Percentiles rank a stretch among this genome's conserved stretches.
Evolutionary conservation across 768 basidiomycete genomes (phyloP).

Genomic region (Mycena capillaripes): DNA sequence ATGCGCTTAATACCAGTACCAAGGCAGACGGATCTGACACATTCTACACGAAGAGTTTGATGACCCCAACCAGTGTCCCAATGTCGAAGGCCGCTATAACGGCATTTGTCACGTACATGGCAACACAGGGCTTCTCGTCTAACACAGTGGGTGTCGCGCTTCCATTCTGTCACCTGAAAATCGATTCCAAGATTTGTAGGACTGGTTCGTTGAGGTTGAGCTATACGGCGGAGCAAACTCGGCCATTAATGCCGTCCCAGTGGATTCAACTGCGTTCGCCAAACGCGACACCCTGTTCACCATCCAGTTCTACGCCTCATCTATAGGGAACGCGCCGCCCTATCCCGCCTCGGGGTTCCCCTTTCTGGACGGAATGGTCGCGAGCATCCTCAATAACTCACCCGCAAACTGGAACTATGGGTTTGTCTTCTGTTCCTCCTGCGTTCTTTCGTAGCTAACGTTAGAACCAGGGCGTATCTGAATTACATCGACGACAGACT

Average conservation of each 20-base stretch:
- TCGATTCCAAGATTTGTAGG: constrained; percentile 1
- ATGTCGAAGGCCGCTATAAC: constrained; percentile 48
- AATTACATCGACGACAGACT: constrained; percentile 56
- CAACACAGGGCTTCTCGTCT: constrained; percentile 53
- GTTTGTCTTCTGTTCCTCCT: constrained; percentile 32
- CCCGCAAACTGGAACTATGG: constrained; percentile 56
- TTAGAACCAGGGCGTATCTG: constrained; percentile 53
- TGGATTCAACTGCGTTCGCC: constrained; percentile 49
- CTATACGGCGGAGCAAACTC: constrained; percentile 50
- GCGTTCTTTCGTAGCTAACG: neutral
- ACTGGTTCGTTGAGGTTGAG: constrained; percentile 48
- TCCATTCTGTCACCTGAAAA: neutral
- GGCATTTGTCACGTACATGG: constrained; percentile 56
- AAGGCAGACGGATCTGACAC: constrained; percentile 52
- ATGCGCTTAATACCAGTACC: constrained; percentile 45
- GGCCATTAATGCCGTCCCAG: constrained; percentile 46
- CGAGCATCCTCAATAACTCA: constrained; percentile 50
- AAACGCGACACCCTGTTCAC: constrained; percentile 50
- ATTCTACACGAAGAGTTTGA: constrained; percentile 59
- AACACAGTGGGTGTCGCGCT: constrained; percentile 34
- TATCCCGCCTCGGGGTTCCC: constrained; percentile 54
- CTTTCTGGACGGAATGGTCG: constrained; percentile 58
- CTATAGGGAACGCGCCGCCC: constrained; percentile 39
- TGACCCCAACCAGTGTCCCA: constrained; percentile 52
- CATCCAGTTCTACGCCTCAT: constrained; percentile 54